Base-by-base conservation (phyloP, 768 basidiomycete genomes). In the Lentinula aciculospora region DNA sequence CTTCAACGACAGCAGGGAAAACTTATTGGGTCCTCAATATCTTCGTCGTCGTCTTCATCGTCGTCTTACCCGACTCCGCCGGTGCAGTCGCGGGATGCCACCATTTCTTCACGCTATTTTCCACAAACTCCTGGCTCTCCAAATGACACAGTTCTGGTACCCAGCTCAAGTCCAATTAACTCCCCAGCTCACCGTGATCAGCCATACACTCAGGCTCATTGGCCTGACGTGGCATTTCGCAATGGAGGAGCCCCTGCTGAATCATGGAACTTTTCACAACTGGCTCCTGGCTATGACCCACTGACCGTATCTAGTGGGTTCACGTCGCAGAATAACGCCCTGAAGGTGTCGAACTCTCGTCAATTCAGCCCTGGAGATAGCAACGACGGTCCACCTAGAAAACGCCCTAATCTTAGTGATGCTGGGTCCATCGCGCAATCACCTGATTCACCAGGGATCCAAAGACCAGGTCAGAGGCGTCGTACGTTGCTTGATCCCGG, bases 51-150 rank as follows among this genome's bases (percentile, higher is more conserved):
- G 50, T 51, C 64, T 34, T 63, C 64, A 34, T 53, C 65, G 44
- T 60, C 62, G 49, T 47, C 67, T 45, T 75, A 70, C 60, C 61
- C 65, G 51, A 62, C 66, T 59, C 83, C 78, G 58, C 85, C 86
- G 7, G 46, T 80, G 36, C 89, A 92, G 74, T 88, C 88, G 59
- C 81, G 89, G 64, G 89, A 92, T 75, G 88, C 81, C 44, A 87
- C 85, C n/a, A 70, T 82, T 37, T 66, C 79, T 69, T 83, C 85
- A 57, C 83, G 81, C 59, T 88, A 66, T 68, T 83, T 80, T 79
- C 79, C 74, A 64, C 77, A 65, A 40, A 69, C 68, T 65, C 77
- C 60, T 63, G 71, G 83, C 7, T 72, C 79, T 9, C 67, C 79
- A 28, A 72, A 75, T 44, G 82, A 81, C 67, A 81, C 73, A 56